A percentile compares a stretch with the other conserved stretches of the same genome.
Conservation (phyloP, 2,329 filamentous ascomycete species). For the Tympanopsis confertula region DNA sequence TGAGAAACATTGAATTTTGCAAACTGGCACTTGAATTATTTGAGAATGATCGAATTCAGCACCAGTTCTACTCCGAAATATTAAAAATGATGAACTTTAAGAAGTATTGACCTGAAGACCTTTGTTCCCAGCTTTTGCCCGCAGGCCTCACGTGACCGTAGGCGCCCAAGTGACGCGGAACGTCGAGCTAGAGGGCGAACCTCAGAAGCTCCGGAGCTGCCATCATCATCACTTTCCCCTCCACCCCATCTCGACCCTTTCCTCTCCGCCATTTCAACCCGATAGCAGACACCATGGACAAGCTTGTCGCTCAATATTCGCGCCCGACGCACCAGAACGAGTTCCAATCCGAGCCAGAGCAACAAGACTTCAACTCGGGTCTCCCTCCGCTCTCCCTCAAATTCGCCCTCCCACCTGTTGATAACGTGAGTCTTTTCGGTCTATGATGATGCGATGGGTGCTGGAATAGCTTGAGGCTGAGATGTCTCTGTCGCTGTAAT, state of each 20-base stretch:
- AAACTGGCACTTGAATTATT: too few relatives aligned
- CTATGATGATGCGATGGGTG: too few relatives aligned
- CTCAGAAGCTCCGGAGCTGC: background rate
- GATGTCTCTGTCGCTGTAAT: too few relatives aligned
- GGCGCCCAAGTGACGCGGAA: background rate
- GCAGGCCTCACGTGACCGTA: slow-evolving; percentile 1
- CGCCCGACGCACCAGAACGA: background rate
- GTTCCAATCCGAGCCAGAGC: slow-evolving; percentile 1
- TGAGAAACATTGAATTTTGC: too few relatives aligned
- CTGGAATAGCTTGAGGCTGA: too few relatives aligned
- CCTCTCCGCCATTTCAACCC: background rate
- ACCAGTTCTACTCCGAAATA: too few relatives aligned
- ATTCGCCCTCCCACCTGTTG: background rate
- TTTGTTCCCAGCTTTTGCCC: too few relatives aligned
- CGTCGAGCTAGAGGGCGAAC: background rate
- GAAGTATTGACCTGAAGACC: too few relatives aligned
- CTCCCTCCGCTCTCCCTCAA: background rate
- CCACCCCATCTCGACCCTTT: too few relatives aligned
- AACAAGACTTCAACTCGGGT: background rate
- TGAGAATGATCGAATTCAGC: too few relatives aligned
- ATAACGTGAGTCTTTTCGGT: background rate
- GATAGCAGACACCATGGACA: background rate
- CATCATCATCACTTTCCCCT: too few relatives aligned
- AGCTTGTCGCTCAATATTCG: background rate
- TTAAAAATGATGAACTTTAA: too few relatives aligned